phyloP scores from a whole-genome alignment of 176 grass and related monocot genomes.

The Tillandsia fasciculata region DNA sequence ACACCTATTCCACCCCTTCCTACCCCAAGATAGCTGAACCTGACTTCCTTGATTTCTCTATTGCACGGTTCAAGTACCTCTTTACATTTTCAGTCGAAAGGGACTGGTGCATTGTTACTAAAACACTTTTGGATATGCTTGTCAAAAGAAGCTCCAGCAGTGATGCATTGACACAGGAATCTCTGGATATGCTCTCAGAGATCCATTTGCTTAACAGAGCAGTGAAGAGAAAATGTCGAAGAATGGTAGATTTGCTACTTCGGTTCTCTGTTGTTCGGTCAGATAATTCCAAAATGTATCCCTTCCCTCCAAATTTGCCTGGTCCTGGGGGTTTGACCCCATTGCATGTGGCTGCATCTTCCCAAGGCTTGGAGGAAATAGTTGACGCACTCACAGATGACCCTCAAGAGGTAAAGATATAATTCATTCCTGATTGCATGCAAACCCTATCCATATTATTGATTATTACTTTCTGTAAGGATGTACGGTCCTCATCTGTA shows the following conservation, averaged over 20 bases:
- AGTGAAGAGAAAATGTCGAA: slow-evolving; percentile 73
- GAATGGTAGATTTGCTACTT: slow-evolving; percentile 82
- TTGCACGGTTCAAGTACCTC: slow-evolving; percentile 59
- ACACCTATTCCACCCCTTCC: slow-evolving; percentile 13
- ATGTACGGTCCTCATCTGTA: slow-evolving; percentile 1
- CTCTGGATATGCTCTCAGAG: slow-evolving; percentile 64
- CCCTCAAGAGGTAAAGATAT: slow-evolving; percentile 55
- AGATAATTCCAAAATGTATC: slow-evolving; percentile 45
- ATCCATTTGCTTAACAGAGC: slow-evolving; percentile 79
- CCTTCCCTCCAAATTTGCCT: slow-evolving; percentile 54
- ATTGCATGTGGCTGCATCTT: slow-evolving; percentile 75
- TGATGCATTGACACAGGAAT: slow-evolving; percentile 49
- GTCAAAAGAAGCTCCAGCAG: slow-evolving; percentile 49
- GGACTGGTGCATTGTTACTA: slow-evolving; percentile 75
- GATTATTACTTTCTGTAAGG: background rate
- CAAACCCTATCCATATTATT: background rate
- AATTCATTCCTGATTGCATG: background rate
- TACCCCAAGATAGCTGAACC: slow-evolving; percentile 24
- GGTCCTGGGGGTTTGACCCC: slow-evolving; percentile 80
- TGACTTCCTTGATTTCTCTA: slow-evolving; percentile 52
- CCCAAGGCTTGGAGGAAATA: slow-evolving; percentile 49
- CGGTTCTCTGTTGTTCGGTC: slow-evolving; percentile 42
- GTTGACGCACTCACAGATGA: slow-evolving; percentile 90
- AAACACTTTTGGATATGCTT: slow-evolving; percentile 81
- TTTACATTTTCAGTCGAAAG: slow-evolving; percentile 77